phyloP scores from a whole-genome alignment of 164 flowering plant species.

The Vitis cinerea region DNA sequence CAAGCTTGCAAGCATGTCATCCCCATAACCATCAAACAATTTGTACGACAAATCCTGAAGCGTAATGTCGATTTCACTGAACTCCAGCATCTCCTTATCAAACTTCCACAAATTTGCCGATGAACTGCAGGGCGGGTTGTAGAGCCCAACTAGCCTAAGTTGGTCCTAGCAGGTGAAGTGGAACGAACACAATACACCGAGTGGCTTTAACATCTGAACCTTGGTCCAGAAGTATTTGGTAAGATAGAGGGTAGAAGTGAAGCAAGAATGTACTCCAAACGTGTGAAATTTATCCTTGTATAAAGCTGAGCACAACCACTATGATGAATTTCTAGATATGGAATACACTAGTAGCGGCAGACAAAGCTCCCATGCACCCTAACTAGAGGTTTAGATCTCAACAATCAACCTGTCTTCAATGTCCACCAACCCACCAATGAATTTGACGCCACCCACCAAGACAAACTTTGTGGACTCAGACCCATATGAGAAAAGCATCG shows the following conservation, averaged over 20 bases:
- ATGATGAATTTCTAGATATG: slow-evolving; percentile 43
- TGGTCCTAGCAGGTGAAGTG: slow-evolving; percentile 36
- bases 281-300: slow-evolving; percentile 45
- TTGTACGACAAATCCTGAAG: slow-evolving; percentile 47
- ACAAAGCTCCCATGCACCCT: slow-evolving; percentile 52
- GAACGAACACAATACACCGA: slow-evolving; percentile 55
- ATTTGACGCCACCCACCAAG: slow-evolving; percentile 59
- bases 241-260: slow-evolving; percentile 51
- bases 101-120: slow-evolving; percentile 54
- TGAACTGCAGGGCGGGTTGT: slow-evolving; percentile 33
- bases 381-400: slow-evolving; percentile 51
- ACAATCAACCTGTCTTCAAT: slow-evolving; percentile 59
- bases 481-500: slow-evolving; percentile 1
- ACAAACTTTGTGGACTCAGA: slow-evolving; percentile 32
- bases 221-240: slow-evolving; percentile 41
- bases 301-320: slow-evolving; percentile 51
- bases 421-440: slow-evolving; percentile 58
- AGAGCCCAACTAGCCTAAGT: slow-evolving; percentile 59
- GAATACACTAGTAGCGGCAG: slow-evolving; percentile 57
- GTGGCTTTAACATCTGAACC: slow-evolving; percentile 54
- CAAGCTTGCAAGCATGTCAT: slow-evolving; percentile 57
- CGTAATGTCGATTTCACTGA: slow-evolving; percentile 55
- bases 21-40: slow-evolving; percentile 55
- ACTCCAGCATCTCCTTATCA: slow-evolving; percentile 52
- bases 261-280: slow-evolving; percentile 42